A percentile compares a stretch with the other conserved stretches of the same genome.
Evolutionary conservation across 164 flowering plant genomes (phyloP).

Genomic region (Nymphaea colorata): DNA sequence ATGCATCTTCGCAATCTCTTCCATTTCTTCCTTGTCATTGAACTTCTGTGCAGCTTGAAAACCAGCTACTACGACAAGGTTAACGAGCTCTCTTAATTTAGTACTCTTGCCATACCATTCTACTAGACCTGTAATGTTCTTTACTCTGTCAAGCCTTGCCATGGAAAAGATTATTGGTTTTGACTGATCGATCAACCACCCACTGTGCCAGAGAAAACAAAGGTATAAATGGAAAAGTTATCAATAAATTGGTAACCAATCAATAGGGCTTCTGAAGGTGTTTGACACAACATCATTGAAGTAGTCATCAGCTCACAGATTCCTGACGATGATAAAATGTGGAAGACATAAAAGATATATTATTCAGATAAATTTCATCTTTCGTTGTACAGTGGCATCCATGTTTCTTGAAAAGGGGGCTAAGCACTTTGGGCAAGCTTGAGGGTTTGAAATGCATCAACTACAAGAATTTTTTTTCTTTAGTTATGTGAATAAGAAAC

Average conservation of each 20-base stretch:
- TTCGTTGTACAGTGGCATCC: no score
- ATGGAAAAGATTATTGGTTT: constrained; percentile 90
- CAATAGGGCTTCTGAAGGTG: no score
- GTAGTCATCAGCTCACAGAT: background rate
- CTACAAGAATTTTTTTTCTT: no score
- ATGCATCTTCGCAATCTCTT: constrained; percentile 93
- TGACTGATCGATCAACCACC: constrained; percentile 57
- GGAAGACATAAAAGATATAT: no score
- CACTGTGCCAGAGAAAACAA: constrained; percentile 26
- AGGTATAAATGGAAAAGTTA: no score
- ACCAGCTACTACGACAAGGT: constrained; percentile 82
- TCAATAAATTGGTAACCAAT: no score
- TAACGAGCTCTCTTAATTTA: constrained; percentile 58
- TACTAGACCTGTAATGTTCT: constrained; percentile 88
- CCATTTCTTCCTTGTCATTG: constrained; percentile 81
- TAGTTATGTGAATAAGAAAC: no score
- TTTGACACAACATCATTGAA: constrained; percentile 3
- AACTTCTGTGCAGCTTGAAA: constrained; percentile 71
- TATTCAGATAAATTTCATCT: no score
- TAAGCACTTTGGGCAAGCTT: no score
- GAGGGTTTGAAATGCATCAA: no score
- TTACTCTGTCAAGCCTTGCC: constrained; percentile 95
- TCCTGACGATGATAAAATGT: no score
- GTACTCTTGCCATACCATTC: constrained; percentile 61
- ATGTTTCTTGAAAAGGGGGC: no score